Percentiles rank a stretch among this genome's conserved stretches.
Evolutionary conservation across 106 monocot genomes (phyloP).

Genomic region (Dendrobium catenatum): DNA sequence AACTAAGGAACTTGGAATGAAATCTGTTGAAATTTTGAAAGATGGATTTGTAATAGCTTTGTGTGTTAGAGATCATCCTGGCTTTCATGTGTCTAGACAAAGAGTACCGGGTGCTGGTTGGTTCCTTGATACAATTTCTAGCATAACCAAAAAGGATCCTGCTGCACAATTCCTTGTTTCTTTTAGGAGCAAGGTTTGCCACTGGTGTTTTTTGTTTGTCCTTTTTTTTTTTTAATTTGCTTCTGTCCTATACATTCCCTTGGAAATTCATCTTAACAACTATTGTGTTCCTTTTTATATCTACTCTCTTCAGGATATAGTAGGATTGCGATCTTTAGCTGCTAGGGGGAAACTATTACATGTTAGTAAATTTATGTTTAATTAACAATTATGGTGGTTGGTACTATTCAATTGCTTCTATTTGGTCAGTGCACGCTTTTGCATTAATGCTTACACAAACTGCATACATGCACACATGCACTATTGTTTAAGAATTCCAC

Average conservation of each 20-base stretch:
- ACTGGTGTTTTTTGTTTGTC: not conserved
- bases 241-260: not conserved
- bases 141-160: slow-evolving; percentile 91
- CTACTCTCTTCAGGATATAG: slow-evolving; percentile 34
- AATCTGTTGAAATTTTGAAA: slow-evolving; percentile 44
- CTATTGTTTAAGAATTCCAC: no score
- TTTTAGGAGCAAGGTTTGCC: slow-evolving; percentile 70
- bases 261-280: no score
- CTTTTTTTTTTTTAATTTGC: not conserved
- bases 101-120: slow-evolving; percentile 72
- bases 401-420: no score
- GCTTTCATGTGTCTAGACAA: slow-evolving; percentile 67
- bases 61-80: slow-evolving; percentile 45
- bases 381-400: no score
- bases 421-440: no score
- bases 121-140: slow-evolving; percentile 65
- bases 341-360: slow-evolving; percentile 92
- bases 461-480: no score
- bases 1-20: slow-evolving; percentile 12
- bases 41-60: slow-evolving; percentile 81
- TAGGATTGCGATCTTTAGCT: slow-evolving; percentile 84
- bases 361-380: slow-evolving; percentile 20
- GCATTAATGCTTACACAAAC: no score
- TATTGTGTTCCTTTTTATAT: not conserved
- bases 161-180: slow-evolving; percentile 78